phyloP scores from a whole-genome alignment of 148 eudicot genomes.

The Rheum nobile region DNA sequence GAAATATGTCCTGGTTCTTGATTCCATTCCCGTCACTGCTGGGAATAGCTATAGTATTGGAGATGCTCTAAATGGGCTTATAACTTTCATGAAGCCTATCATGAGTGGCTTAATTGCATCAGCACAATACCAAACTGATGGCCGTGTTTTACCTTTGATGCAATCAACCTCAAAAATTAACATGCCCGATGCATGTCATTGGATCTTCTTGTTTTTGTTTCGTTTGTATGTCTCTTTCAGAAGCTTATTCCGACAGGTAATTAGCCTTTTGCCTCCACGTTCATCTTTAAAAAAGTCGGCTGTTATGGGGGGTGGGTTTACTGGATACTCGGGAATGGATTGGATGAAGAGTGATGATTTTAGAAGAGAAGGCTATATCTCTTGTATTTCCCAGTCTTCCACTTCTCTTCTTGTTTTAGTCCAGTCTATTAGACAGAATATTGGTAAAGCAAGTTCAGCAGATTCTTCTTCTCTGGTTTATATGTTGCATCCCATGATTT shows the following conservation, averaged over 20 bases:
- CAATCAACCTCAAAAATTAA: conserved; percentile 24
- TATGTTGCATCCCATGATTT: conserved; percentile 53
- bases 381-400: conserved; percentile 59
- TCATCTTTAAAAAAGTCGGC: conserved; percentile 52
- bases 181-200: conserved; percentile 17
- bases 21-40: conserved; percentile 55
- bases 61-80: conserved; percentile 43
- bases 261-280: conserved; percentile 68
- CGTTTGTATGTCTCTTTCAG: conserved; percentile 60
- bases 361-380: conserved; percentile 52
- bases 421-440: conserved; percentile 25
- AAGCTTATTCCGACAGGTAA: conserved; percentile 57
- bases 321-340: conserved; percentile 54
- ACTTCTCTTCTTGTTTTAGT: conserved; percentile 46
- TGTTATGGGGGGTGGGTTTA: conserved; percentile 43
- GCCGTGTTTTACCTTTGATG: conserved; percentile 25
- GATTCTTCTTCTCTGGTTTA: conserved; percentile 44
- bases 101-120: conserved; percentile 37
- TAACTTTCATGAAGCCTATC: conserved; percentile 32
- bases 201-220: conserved; percentile 56
- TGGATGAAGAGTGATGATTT: conserved; percentile 45
- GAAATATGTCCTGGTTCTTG: conserved; percentile 62
- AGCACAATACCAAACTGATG: conserved; percentile 21
- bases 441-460: conserved; percentile 24
- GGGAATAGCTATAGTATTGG: conserved; percentile 70